Evolutionary conservation across 2,329 filamentous ascomycete genomes (phyloP), one percentile per base, ranked within the genome.

Genomic region (Penicillium corylophilum): DNA sequence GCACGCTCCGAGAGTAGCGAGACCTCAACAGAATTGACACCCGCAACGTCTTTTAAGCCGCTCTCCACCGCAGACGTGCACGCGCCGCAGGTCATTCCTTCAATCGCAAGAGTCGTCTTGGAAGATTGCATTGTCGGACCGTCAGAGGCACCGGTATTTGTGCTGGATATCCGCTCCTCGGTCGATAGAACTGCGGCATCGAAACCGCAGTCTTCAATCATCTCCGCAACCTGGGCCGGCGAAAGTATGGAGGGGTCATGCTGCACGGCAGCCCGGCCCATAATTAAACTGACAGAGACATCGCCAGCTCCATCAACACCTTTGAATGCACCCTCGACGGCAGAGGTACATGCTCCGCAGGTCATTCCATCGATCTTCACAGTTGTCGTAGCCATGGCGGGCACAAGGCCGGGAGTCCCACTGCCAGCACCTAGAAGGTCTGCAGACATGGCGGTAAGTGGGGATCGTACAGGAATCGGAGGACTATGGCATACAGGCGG

Each of bases 201-300:
- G 69, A 97, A 97, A 1, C 92, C 92, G 54, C 90, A 83, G 70
- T 95, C 91, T 64, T 96, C 90, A 59, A 96, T 94, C 31, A 88
- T 90, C 60, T 95, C 90, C 67, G 83, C 84, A 53, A 97, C 82
- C 61, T 86, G 77, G 33, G 92, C 88, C 53, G 90, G 82, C 13
- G 89, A 76, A 47, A 97, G 82, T 46, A 82, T 81, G 49, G 81
- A 76, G 1, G 90, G 84, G 71, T 97, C 88, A 74, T 99, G 94
- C 73, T 92, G 87, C 31, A 97, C 80, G 38, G 97, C 92, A n/a
- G 93, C 94, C 54, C 93, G 85, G 72, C 96, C 92, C 85, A 96
- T 95, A 50, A 96, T 88, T 63, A 99, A 77, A 69, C 90, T 96
- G 64, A 99, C 88, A 9, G 91, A 95, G 53, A 97, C 90, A 62